Percentiles rank a stretch among this genome's conserved stretches.
Conservation (phyloP, 2,329 filamentous ascomycete genomes). For the Karstenula rhodostoma region DNA sequence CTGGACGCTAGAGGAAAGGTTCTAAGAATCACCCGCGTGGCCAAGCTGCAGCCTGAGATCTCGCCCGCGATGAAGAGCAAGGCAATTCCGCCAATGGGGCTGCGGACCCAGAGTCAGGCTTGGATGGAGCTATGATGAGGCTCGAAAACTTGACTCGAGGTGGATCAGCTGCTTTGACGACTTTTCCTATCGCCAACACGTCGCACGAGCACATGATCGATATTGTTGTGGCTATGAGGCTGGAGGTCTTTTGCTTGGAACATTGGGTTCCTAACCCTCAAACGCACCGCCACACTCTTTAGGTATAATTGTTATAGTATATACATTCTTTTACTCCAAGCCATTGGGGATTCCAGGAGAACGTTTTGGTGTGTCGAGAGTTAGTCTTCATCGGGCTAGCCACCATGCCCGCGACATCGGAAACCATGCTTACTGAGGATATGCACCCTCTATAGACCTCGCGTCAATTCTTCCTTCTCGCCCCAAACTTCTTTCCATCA, state of each 20-base stretch:
- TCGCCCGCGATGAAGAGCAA: slow-evolving; percentile 15
- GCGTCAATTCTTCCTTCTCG: background rate
- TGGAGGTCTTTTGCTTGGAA: background rate
- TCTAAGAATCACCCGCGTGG: slow-evolving; percentile 18
- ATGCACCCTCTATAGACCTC: background rate
- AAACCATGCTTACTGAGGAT: background rate
- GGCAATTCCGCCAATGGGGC: slow-evolving; percentile 19
- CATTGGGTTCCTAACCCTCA: background rate
- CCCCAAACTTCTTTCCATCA: background rate
- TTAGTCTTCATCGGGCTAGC: background rate
- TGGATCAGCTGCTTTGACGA: background rate
- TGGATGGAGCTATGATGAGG: slow-evolving; percentile 6
- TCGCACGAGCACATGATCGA: background rate
- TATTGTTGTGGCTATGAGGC: background rate
- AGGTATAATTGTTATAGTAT: background rate
- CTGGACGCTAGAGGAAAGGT: slow-evolving; percentile 22
- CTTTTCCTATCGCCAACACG: background rate
- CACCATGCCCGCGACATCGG: background rate
- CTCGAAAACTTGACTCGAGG: background rate
- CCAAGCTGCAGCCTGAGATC: slow-evolving; percentile 22
- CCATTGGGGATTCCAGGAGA: background rate
- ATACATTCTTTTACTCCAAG: background rate
- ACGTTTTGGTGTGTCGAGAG: background rate
- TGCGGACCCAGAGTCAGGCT: background rate
- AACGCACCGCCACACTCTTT: background rate